These are phyloP conservation scores for Phalaenopsis hybrid DNA, from an alignment of 116 monocot genomes.

Conservation along the genomic window DNA sequence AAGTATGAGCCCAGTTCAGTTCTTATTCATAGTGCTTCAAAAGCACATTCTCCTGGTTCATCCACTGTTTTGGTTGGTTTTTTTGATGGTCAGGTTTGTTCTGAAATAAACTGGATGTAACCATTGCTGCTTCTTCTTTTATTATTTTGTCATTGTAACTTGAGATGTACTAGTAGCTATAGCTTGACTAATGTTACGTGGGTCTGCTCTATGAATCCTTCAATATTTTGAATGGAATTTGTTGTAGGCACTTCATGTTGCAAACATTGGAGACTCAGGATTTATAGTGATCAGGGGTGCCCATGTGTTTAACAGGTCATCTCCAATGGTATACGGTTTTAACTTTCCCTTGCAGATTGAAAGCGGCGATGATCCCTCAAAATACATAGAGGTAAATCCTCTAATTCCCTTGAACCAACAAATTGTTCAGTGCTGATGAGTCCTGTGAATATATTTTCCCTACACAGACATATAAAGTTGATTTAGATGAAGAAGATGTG, in stretches of 20 bases:
- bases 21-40: slow-evolving; percentile 46
- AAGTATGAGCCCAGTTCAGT: slow-evolving; percentile 42
- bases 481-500: slow-evolving; percentile 72
- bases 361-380: slow-evolving; percentile 76
- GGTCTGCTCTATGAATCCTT: neutral
- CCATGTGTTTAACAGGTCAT: slow-evolving; percentile 49
- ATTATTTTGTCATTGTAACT: too few relatives aligned
- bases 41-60: slow-evolving; percentile 74
- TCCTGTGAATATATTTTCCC: neutral
- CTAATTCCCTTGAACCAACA: neutral
- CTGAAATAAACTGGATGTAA: neutral
- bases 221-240: neutral
- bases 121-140: neutral
- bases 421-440: neutral
- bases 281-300: slow-evolving; percentile 72
- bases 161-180: too few relatives aligned
- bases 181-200: too few relatives aligned
- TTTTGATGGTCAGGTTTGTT: slow-evolving; percentile 69
- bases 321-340: slow-evolving; percentile 89
- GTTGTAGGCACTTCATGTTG: slow-evolving; percentile 62
- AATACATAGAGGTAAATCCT: slow-evolving; percentile 46
- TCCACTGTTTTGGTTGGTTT: slow-evolving; percentile 61
- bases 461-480: slow-evolving; percentile 47
- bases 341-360: slow-evolving; percentile 90
- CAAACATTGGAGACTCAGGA: slow-evolving; percentile 93